Base-by-base conservation (phyloP, 768 basidiomycete genomes). In the Sporobolomyces pararoseus region DNA sequence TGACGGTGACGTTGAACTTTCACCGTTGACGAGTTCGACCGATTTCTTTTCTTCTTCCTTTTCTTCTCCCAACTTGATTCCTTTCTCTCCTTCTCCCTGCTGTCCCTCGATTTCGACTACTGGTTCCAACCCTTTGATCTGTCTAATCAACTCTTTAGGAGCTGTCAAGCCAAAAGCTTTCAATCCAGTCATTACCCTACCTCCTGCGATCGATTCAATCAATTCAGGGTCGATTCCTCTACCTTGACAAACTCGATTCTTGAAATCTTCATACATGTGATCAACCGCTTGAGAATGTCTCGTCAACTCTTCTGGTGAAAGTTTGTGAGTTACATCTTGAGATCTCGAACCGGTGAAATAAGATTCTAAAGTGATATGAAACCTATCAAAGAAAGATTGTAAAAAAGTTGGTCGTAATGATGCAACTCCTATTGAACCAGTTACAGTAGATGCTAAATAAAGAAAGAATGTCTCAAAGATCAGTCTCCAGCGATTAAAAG, bases 361-460 rank as follows among this genome's bases (percentile, higher is more conserved):
- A 17, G 66, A 67, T 32, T 78, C 72, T 66, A 78, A 68, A 29
- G 76, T 70, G 51, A 78, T 31, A 52, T 76, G 64, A 61, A 78
- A 37, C 13, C 74, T 73, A 67, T 78, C 77, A 57, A 75, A 73
- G 70, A 78, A 78, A 42, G 66, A 29, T 25, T 66, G 52, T 17
- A 73, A 70, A 67, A 78, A 72, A 23, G 74, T 72, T 0, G 77
- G 77, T 0, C 77, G 77, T 16, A 78, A 67, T 1, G 75, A 60
- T 19, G 76, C 76, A 49, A 77, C 75, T n/a, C 75, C 66, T 58
- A 71, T 72, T 70, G 61, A 75, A 37, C 77, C 77, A 19, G 77
- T 77, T 10, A 77, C 55, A 23, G 77, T 76, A 7, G 70, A 73
- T 1, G 76, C 73, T 73, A 3, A 37, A 35, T 4, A 12, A 47